These are phyloP conservation scores for Corinectria fuckeliana DNA, from an alignment of 2,329 filamentous ascomycete species.

Conservation along the genomic window DNA sequence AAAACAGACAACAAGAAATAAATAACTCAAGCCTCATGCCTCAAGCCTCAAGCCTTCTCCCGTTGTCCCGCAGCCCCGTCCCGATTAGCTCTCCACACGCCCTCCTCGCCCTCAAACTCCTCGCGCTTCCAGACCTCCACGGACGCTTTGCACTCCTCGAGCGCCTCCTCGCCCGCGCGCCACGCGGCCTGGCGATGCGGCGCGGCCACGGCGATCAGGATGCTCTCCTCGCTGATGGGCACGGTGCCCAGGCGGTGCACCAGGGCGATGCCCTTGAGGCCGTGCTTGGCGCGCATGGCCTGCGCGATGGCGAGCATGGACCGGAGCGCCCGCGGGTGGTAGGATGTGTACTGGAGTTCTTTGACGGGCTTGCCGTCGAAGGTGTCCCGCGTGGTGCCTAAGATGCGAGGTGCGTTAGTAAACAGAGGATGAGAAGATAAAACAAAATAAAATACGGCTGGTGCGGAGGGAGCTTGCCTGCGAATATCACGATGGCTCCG, in stretches of 20 bases:
- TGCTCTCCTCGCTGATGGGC: conserved; percentile 90
- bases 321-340: conserved; percentile 71
- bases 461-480: conserved; percentile 56
- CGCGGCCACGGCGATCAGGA: conserved; percentile 84
- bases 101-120: conserved; percentile 79
- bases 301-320: conserved; percentile 71
- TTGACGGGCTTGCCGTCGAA: conserved; percentile 76
- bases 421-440: no score
- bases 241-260: conserved; percentile 85
- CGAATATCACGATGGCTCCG: conserved; percentile 79
- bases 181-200: conserved; percentile 86
- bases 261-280: conserved; percentile 76
- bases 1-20: background rate
- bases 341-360: conserved; percentile 77
- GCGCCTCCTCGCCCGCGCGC: conserved; percentile 84
- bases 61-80: conserved; percentile 69
- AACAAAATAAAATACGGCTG: no score
- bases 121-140: conserved; percentile 98
- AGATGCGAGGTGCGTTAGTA: no score
- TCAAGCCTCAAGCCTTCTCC: conserved; percentile 39
- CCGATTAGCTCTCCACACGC: conserved; percentile 86
- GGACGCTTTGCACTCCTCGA: conserved; percentile 83
- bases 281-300: conserved; percentile 64
- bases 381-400: conserved; percentile 80
- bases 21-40: background rate